Evolutionary conservation across 73 alveolate species (phyloP), one percentile per base, ranked within the genome.

Genomic region (Breviolum minutum): DNA sequence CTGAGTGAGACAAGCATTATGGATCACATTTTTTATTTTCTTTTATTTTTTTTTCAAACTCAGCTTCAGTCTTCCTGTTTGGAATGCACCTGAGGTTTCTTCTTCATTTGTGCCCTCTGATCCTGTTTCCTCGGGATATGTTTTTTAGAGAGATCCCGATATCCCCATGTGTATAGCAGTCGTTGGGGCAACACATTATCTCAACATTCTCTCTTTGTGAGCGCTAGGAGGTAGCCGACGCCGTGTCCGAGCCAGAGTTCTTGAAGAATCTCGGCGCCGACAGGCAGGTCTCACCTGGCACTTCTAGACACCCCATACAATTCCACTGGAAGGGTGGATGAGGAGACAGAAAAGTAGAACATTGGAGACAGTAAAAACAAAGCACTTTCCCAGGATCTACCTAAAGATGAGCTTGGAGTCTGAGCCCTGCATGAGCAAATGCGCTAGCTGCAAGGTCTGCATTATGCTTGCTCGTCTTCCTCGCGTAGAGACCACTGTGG

Each of bases 401-500:
- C 11, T 54, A 71, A 40, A 17, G 81, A 20, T 71, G 81, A 71
- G 26, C 30, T 13, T 22, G 81, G 81, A 71, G 81, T n/a, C 26
- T n/a, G 30, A 30, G 81, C 30, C 54, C 54, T 40, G 54, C 54
- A 40, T 40, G 40, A 22, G 40, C 82, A 73, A 19, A 10, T 12
- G 14, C 7, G 82, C 82, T 19, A 73, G 7, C 24, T 29, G 63
- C 63, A 19, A 77, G 86, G 86, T 77, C 32, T 77, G 86, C 86
- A 77, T 77, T 30, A 77, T 77, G 86, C 86, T 77, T 11, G 86
- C 86, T 6, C 86, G 86, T 30, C 86, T 77, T 77, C 86, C 86
- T 13, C 86, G 63, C 10, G 63, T 77, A 7, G 86, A 77, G 86
- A 77, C 86, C 63, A 77, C 86, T 19, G 86, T 77, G 86, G 63